Evolutionary conservation across 345 rosid species (phyloP).

Genomic region (Ailanthus altissimus): DNA sequence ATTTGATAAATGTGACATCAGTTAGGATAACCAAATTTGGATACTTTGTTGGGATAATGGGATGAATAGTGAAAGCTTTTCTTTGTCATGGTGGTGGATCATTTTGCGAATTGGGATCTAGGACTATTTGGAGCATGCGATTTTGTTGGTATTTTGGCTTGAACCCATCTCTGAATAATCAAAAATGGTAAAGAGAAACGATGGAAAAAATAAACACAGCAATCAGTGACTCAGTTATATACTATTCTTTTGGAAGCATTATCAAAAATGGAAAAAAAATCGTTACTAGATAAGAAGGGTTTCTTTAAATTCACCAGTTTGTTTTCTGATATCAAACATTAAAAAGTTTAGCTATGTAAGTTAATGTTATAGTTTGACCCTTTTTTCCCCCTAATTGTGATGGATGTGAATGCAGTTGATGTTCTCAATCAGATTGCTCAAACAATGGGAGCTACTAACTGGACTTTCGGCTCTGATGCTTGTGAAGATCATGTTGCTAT

Average conservation of each 20-base stretch:
- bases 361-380: not conserved
- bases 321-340: too few relatives aligned
- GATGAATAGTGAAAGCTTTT: too few relatives aligned
- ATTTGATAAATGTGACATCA: too few relatives aligned
- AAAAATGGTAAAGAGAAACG: not conserved
- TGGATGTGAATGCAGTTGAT: conserved; percentile 37
- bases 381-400: too few relatives aligned
- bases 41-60: too few relatives aligned
- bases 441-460: conserved; percentile 49
- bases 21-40: too few relatives aligned
- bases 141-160: not conserved
- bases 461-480: conserved; percentile 50
- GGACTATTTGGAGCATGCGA: not conserved
- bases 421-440: conserved; percentile 46
- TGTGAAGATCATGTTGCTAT: conserved; percentile 39
- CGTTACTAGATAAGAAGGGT: too few relatives aligned
- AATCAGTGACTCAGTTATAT: too few relatives aligned
- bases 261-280: not conserved
- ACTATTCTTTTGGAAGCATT: not conserved
- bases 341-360: too few relatives aligned
- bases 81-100: too few relatives aligned
- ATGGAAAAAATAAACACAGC: not conserved
- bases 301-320: too few relatives aligned
- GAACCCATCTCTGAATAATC: not conserved
- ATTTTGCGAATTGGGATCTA: not conserved